Conservation (phyloP, 1,139 yeast genomes). For the Yamadazyma aaseri region DNA sequence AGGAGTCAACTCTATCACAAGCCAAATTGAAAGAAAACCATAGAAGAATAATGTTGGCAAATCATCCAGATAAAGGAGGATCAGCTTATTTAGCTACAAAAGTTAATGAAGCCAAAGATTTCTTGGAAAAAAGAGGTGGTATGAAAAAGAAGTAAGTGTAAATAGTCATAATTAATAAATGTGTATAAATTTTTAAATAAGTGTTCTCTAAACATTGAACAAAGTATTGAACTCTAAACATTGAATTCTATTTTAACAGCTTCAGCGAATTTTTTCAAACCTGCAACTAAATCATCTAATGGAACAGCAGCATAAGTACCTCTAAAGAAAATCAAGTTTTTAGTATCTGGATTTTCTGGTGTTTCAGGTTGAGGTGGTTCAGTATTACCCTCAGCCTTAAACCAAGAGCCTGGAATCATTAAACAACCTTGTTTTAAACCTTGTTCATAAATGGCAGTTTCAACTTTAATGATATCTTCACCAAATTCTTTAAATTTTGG, state of each 20-base stretch:
- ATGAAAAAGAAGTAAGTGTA: slow-evolving; percentile 39
- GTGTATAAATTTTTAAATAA: background rate
- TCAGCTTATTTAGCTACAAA: slow-evolving; percentile 93
- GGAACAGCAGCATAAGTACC: slow-evolving; percentile 91
- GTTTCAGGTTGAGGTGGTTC: slow-evolving; percentile 50
- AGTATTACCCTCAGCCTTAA: slow-evolving; percentile 49
- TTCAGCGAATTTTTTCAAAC: slow-evolving; percentile 64
- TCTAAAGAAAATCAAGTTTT: slow-evolving; percentile 66
- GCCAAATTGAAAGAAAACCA: slow-evolving; percentile 87
- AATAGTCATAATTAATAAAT: too few species aligned
- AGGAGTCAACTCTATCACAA: slow-evolving; percentile 74
- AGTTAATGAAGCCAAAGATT: slow-evolving; percentile 95
- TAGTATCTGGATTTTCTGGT: slow-evolving; percentile 32
- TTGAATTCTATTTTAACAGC: slow-evolving; percentile 48
- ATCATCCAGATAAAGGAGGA: slow-evolving; percentile 98
- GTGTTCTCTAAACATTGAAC: background rate
- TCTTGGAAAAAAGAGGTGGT: slow-evolving; percentile 80
- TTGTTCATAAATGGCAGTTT: slow-evolving; percentile 61
- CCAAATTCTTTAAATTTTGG: slow-evolving; percentile 61
- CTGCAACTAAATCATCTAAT: slow-evolving; percentile 55
- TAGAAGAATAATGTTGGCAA: slow-evolving; percentile 82
- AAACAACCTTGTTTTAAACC: slow-evolving; percentile 66
- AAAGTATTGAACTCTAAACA: background rate
- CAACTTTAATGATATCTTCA: slow-evolving; percentile 59
- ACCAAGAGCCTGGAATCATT: slow-evolving; percentile 92